A percentile compares a stretch with the other conserved stretches of the same genome.
phyloP scores from a whole-genome alignment of 2,329 filamentous ascomycete species.

The Cladosporium sp. region DNA sequence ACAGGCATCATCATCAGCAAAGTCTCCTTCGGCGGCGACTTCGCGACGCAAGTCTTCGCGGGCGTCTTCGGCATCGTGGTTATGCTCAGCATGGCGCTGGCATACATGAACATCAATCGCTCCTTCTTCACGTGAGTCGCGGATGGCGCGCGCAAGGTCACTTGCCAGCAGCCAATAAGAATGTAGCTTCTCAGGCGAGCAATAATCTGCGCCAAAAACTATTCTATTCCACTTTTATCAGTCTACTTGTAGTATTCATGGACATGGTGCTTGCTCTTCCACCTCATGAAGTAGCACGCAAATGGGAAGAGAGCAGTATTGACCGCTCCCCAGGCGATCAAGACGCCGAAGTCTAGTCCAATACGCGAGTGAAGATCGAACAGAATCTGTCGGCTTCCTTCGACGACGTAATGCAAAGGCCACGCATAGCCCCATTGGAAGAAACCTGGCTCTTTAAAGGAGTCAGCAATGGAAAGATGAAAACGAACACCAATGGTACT shows the following conservation, averaged over 20 bases:
- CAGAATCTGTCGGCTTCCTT: constrained; percentile 53
- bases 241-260: constrained; percentile 27
- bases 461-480: neutral
- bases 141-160: no score
- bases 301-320: constrained; percentile 50
- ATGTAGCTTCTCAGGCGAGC: no score
- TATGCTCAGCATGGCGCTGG: constrained; percentile 46
- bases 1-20: constrained; percentile 49
- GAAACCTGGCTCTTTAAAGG: constrained; percentile 54
- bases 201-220: no score
- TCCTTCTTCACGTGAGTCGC: no score
- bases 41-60: constrained; percentile 43
- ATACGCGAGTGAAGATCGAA: constrained; percentile 55
- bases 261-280: constrained; percentile 31
- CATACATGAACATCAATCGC: constrained; percentile 49
- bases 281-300: constrained; percentile 38
- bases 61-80: constrained; percentile 44
- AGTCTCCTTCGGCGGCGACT: constrained; percentile 50
- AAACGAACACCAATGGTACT: neutral
- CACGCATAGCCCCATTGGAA: constrained; percentile 59
- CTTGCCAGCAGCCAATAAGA: no score
- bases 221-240: neutral
- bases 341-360: constrained; percentile 54
- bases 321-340: constrained; percentile 53
- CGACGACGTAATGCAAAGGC: constrained; percentile 57